Evolutionary conservation across 1,284 basidiomycete genomes (phyloP).

Genomic region (Fomitopsis betulina): DNA sequence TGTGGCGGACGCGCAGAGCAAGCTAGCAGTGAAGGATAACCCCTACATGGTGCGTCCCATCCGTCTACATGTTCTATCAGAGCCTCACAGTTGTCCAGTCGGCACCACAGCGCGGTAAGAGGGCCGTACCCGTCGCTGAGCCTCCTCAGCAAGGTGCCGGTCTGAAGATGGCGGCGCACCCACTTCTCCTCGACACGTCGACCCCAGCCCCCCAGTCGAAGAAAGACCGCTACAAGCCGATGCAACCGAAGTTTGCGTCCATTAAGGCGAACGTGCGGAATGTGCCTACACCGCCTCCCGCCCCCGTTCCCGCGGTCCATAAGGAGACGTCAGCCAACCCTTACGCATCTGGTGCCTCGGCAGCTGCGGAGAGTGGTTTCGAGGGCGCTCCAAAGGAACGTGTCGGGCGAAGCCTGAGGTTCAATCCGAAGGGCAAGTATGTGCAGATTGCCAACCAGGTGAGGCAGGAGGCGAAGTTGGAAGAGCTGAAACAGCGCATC

Average conservation of each 20-base stretch:
- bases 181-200: conserved; percentile 69
- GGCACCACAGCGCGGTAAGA: conserved; percentile 49
- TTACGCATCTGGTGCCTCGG: conserved; percentile 52
- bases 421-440: conserved; percentile 91
- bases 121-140: conserved; percentile 48
- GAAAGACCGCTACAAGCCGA: conserved; percentile 90
- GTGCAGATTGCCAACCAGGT: conserved; percentile 81
- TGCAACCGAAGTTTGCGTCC: conserved; percentile 95
- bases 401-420: conserved; percentile 70
- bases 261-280: conserved; percentile 84
- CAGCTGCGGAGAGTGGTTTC: conserved; percentile 53
- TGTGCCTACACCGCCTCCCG: conserved; percentile 58
- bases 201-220: conserved; percentile 62
- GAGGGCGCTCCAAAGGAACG: conserved; percentile 71
- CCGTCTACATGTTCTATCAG: background rate
- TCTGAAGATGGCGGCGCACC: conserved; percentile 88
- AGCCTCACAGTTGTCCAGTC: conserved; percentile 30
- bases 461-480: conserved; percentile 82
- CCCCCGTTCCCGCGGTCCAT: conserved; percentile 40
- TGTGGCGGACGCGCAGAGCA: conserved; percentile 75
- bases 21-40: conserved; percentile 70
- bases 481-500: conserved; percentile 89
- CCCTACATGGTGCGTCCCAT: conserved; percentile 70
- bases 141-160: conserved; percentile 74
- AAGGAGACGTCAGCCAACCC: conserved; percentile 59